Percentiles rank a stretch among this genome's conserved stretches.
phyloP scores from a whole-genome alignment of 345 rosid genomes.

The Citrus cavaleriei region DNA sequence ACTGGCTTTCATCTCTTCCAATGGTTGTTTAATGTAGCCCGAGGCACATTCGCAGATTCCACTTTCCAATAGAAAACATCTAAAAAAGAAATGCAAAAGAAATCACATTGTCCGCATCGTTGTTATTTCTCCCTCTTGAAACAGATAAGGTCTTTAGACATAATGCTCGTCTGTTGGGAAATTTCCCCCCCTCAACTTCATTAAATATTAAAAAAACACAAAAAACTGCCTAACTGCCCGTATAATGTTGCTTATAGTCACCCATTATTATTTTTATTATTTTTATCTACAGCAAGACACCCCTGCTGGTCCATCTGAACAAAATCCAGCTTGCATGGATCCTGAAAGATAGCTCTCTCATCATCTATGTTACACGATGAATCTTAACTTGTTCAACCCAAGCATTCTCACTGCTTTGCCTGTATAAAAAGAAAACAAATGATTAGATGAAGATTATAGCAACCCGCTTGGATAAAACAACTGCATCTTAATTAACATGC shows the following conservation, averaged over 20 bases:
- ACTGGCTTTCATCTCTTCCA: neutral
- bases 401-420: slow-evolving; percentile 32
- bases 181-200: slow-evolving; percentile 1
- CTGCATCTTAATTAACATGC: no score
- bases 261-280: slow-evolving; percentile 7
- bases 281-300: slow-evolving; percentile 37
- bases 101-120: neutral
- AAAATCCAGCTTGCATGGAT: slow-evolving; percentile 11
- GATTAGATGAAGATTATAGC: neutral
- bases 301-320: slow-evolving; percentile 7
- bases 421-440: neutral
- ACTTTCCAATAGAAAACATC: no score
- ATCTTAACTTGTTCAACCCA: neutral
- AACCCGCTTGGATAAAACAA: neutral
- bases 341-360: neutral
- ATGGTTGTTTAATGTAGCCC: neutral
- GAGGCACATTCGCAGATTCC: neutral
- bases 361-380: slow-evolving; percentile 5
- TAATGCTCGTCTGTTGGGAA: slow-evolving; percentile 20
- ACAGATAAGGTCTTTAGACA: neutral
- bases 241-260: neutral
- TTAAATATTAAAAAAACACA: neutral
- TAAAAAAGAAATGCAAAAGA: neutral
- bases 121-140: neutral
- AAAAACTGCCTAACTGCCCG: slow-evolving; percentile 1